A percentile compares a stretch with the other conserved stretches of the same genome.
Evolutionary conservation across 2,329 filamentous ascomycete genomes (phyloP).

Genomic region (Trichothecium sympodiale): DNA sequence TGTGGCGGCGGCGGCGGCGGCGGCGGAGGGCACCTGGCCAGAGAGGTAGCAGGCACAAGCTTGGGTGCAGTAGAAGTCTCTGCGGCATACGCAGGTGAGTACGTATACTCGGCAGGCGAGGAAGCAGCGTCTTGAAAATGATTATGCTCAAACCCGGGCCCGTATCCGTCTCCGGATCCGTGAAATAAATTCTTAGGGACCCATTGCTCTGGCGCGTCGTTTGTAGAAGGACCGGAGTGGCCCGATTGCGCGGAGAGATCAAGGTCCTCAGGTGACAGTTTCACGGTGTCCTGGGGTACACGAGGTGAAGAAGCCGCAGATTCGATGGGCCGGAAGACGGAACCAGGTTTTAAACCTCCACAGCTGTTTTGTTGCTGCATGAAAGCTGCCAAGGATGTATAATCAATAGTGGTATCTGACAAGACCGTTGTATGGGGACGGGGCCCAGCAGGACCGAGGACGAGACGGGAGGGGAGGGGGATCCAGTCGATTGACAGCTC

Average conservation of each 20-base stretch:
- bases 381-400: not conserved
- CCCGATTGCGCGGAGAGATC: not conserved
- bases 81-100: too few species aligned
- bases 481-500: too few species aligned
- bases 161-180: too few species aligned
- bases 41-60: not conserved
- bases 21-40: not conserved
- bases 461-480: not conserved
- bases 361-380: conserved; percentile 3
- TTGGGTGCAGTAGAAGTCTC: too few species aligned
- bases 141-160: too few species aligned
- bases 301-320: not conserved
- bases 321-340: not conserved
- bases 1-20: not conserved
- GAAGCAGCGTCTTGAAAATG: too few species aligned
- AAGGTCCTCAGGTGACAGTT: not conserved
- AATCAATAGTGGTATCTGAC: too few species aligned
- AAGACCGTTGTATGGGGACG: not conserved
- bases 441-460: not conserved
- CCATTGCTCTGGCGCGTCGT: not conserved
- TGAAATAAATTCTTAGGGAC: not conserved
- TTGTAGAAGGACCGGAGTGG: not conserved
- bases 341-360: not conserved
- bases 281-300: not conserved
- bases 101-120: too few species aligned